Percentiles rank a stretch among this genome's conserved stretches.
Conservation (phyloP, 768 basidiomycete genomes). For the Termitomyces sp. region DNA sequence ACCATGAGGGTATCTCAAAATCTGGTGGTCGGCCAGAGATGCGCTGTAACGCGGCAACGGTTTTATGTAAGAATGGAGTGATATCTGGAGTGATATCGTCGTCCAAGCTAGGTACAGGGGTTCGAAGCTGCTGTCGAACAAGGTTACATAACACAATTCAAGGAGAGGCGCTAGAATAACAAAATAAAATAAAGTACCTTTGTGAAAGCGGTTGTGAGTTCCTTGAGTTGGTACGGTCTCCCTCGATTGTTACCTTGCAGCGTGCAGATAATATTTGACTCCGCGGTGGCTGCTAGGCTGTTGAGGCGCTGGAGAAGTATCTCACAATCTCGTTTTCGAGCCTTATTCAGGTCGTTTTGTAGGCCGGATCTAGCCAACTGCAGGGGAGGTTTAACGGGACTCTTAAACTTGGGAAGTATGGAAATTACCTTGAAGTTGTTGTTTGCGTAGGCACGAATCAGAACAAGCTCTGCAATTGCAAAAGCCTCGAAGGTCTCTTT, state of each 20-base stretch:
- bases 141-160: not conserved
- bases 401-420: not conserved
- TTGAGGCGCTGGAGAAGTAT: slow-evolving; percentile 3
- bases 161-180: not conserved
- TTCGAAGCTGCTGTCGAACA: slow-evolving; percentile 6
- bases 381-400: not conserved
- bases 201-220: slow-evolving; percentile 14
- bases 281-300: not conserved
- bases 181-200: slow-evolving; percentile 4
- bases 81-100: slow-evolving; percentile 5
- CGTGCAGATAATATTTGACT: slow-evolving; percentile 4
- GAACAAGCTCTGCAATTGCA: not conserved
- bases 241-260: slow-evolving; percentile 8
- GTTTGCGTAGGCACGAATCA: slow-evolving; percentile 2
- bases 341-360: slow-evolving; percentile 7
- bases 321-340: slow-evolving; percentile 9
- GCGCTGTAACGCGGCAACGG: slow-evolving; percentile 8
- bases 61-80: slow-evolving; percentile 11
- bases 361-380: slow-evolving; percentile 9
- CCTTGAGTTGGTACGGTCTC: slow-evolving; percentile 10
- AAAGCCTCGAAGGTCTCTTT: not conserved
- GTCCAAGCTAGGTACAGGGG: not conserved
- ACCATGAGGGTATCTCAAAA: slow-evolving; percentile 19
- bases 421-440: slow-evolving; percentile 10
- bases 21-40: slow-evolving; percentile 11